Percentiles rank a stretch among this genome's conserved stretches.
These are phyloP conservation scores for Lepiota venenata DNA, from an alignment of 768 basidiomycete species.

Conservation along the genomic window DNA sequence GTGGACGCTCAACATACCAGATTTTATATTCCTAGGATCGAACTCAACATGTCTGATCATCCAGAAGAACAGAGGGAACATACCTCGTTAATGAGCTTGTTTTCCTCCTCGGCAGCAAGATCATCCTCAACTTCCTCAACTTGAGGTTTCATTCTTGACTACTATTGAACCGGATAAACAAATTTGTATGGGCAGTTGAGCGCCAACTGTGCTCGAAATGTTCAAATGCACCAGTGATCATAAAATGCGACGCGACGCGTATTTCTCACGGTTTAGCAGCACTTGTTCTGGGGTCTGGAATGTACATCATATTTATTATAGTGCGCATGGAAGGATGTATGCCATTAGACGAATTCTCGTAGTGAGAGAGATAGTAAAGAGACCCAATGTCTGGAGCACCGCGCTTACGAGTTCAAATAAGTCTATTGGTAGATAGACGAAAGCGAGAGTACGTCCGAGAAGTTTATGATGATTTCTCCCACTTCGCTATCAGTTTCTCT, in stretches of 20 bases:
- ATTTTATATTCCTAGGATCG: conserved; percentile 74
- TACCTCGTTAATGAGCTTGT: conserved; percentile 86
- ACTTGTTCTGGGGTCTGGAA: background rate
- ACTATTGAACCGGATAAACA: background rate
- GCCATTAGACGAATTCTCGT: conserved; percentile 2
- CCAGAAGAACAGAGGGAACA: conserved; percentile 20
- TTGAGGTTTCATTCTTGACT: conserved; percentile 39
- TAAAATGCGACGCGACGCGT: conserved; percentile 12
- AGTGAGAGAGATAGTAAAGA: background rate
- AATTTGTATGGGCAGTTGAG: background rate
- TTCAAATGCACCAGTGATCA: background rate
- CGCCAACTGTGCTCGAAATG: background rate
- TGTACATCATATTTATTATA: conserved; percentile 1
- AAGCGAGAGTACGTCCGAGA: conserved; percentile 10
- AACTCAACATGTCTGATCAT: background rate
- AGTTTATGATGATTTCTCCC: conserved; percentile 66
- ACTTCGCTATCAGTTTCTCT: conserved; percentile 80
- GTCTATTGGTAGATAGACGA: conserved; percentile 20
- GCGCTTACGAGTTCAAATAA: conserved; percentile 9
- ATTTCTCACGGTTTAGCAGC: conserved; percentile 12
- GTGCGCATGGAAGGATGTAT: conserved; percentile 5
- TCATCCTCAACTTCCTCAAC: conserved; percentile 77
- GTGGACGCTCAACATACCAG: conserved; percentile 43
- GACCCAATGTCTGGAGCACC: background rate
- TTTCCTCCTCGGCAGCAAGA: conserved; percentile 80